Evolutionary conservation across 1,284 basidiomycete genomes (phyloP), one percentile per base, ranked within the genome.

Genomic region (Ustanciosporium gigantosporum): DNA sequence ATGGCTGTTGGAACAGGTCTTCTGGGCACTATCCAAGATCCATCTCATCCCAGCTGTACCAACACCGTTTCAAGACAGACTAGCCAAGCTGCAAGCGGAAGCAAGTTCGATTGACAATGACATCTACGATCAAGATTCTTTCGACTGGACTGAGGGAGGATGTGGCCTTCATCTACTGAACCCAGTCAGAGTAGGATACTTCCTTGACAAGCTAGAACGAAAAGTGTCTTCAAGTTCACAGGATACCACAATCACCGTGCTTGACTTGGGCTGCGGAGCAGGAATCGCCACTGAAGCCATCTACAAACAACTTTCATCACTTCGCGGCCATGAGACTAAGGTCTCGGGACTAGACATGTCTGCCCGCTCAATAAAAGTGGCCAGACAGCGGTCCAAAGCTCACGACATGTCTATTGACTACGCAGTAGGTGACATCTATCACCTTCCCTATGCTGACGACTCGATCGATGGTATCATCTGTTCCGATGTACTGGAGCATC

Each of bases 81-180:
- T 79, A 7, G 69, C 67, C 19, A 56, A 51, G 24, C 70, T 79
- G 16, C 71, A 70, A 8, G 71, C 69, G 7, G 55, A 67, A 2
- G 62, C 62, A 1, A 70, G 43, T 27, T 34, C 35, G 13, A 45
- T 67, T 27, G 64, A 67, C 48, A 67, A 67, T 25, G 43, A 64
- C 7, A 52, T 59, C 44, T 62, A 57, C 51, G 36, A 64, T 29
- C 16, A 38, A 2, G 25, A 45, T 4, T 11, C 44, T 1, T 61
- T 61, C 38, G 64, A 64, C 32, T 67, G 53, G 59, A 43, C 49
- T 25, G 23, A 42, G 2, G 31, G 21, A 9, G 19, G 32, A 15
- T 49, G 39, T 6, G 53, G 58, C 2, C 38, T 68, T 7, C 39
- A 41, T 4, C 42, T 65, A 1, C 36, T 65, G 19, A 68, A 68